Conservation (phyloP, 345 rosid genomes). For the Gossypium herbaceum region DNA sequence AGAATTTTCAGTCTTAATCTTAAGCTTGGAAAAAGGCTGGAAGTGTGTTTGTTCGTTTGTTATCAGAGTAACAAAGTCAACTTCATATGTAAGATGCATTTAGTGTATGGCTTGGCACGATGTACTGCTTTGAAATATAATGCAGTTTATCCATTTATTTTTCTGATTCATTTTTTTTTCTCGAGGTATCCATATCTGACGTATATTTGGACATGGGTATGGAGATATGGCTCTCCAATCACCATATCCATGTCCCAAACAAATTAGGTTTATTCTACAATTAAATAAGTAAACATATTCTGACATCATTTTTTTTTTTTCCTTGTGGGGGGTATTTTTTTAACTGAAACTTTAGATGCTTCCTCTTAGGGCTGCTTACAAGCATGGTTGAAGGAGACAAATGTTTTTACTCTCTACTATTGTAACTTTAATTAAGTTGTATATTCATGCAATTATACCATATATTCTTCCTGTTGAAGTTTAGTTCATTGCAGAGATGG, state of each 20-base stretch:
- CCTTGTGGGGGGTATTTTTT: background rate
- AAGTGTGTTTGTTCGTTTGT: background rate
- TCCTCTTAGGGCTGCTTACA: background rate
- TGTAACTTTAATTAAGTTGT: background rate
- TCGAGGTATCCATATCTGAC: background rate
- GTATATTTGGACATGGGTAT: background rate
- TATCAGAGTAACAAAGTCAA: background rate
- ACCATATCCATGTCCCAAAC: too few species aligned
- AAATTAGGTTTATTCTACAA: too few species aligned
- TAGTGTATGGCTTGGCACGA: background rate
- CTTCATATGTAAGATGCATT: background rate
- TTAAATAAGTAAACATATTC: too few species aligned
- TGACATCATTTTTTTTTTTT: too few species aligned
- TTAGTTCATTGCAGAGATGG: conserved; percentile 48
- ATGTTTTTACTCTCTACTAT: background rate
- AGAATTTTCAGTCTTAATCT: background rate
- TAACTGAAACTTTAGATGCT: background rate
- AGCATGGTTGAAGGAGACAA: background rate
- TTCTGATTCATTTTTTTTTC: background rate
- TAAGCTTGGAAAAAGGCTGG: background rate
- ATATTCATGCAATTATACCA: background rate
- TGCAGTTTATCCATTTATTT: background rate
- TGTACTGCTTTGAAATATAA: background rate
- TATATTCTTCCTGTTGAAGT: conserved; percentile 16
- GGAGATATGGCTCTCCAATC: background rate